phyloP scores from a whole-genome alignment of 768 basidiomycete species.

The Suillus decipiens region DNA sequence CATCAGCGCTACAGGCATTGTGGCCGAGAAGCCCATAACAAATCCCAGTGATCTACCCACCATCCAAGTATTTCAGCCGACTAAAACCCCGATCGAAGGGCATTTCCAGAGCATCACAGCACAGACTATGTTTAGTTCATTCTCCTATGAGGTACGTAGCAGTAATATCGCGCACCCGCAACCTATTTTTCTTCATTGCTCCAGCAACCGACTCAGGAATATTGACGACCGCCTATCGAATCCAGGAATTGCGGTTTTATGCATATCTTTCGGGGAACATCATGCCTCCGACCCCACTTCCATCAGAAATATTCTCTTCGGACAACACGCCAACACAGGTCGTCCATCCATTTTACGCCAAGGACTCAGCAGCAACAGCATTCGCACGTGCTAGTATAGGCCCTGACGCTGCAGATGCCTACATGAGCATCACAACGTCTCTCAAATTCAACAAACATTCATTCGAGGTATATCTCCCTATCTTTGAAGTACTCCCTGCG shows the following conservation, averaged over 20 bases:
- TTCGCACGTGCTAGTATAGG: slow-evolving; percentile 17
- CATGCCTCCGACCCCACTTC: slow-evolving; percentile 13
- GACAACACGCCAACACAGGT: not conserved
- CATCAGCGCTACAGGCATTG: slow-evolving; percentile 5
- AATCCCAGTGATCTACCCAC: slow-evolving; percentile 21
- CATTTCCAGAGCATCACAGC: slow-evolving; percentile 41
- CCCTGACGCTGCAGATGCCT: slow-evolving; percentile 29
- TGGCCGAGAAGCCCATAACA: not conserved
- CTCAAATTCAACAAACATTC: slow-evolving; percentile 44
- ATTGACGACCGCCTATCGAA: slow-evolving; percentile 21
- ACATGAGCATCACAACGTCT: slow-evolving; percentile 40
- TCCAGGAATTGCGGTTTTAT: slow-evolving; percentile 45
- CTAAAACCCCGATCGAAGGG: slow-evolving; percentile 23
- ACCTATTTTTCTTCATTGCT: slow-evolving; percentile 10
- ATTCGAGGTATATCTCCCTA: slow-evolving; percentile 44
- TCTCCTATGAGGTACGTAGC: slow-evolving; percentile 45
- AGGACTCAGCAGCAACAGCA: slow-evolving; percentile 26
- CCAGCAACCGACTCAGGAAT: slow-evolving; percentile 5
- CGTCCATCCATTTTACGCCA: slow-evolving; percentile 25
- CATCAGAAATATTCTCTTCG: slow-evolving; percentile 7
- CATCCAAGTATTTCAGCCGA: slow-evolving; percentile 30
- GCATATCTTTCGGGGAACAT: slow-evolving; percentile 44
- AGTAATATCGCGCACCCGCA: slow-evolving; percentile 3
- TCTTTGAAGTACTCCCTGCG: not conserved
- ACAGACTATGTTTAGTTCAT: slow-evolving; percentile 36